phyloP scores from a whole-genome alignment of 352 stramenopile species.

The Phytophthora colocasiae region DNA sequence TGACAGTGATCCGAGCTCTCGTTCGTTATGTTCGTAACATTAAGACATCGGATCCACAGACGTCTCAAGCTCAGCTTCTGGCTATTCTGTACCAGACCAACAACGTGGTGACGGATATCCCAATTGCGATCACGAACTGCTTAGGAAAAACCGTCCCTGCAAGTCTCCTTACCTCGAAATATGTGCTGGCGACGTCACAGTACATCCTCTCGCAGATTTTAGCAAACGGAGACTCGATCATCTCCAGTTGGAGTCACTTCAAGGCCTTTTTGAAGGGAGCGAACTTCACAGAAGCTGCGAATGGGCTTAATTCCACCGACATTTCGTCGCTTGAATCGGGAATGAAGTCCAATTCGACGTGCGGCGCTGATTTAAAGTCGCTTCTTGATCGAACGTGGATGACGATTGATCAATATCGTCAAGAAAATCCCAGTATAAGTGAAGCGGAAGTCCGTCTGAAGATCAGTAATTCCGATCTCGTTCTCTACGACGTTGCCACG shows the following conservation, averaged over 20 bases:
- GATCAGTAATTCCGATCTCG: constrained; percentile 48
- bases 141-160: constrained; percentile 3
- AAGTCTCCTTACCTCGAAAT: constrained; percentile 7
- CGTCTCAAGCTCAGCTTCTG: constrained; percentile 15
- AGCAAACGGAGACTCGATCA: constrained; percentile 11
- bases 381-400: constrained; percentile 46
- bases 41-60: constrained; percentile 12
- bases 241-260: constrained; percentile 25
- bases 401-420: constrained; percentile 40
- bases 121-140: constrained; percentile 18
- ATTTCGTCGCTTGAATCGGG: constrained; percentile 29
- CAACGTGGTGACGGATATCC: constrained; percentile 27
- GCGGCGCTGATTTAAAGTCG: constrained; percentile 42
- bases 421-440: constrained; percentile 19
- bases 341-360: constrained; percentile 41
- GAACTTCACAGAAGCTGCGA: constrained; percentile 16
- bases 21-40: constrained; percentile 27
- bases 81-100: constrained; percentile 18
- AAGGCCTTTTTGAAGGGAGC: constrained; percentile 11
- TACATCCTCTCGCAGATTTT: constrained; percentile 24
- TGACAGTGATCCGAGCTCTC: constrained; percentile 19
- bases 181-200: constrained; percentile 20
- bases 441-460: constrained; percentile 43
- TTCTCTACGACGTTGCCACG: constrained; percentile 51
- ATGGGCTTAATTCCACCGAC: constrained; percentile 27